Percentiles rank a stretch among this genome's conserved stretches.
phyloP scores from a whole-genome alignment of 768 basidiomycete species.

The Lentinula detonsa region DNA sequence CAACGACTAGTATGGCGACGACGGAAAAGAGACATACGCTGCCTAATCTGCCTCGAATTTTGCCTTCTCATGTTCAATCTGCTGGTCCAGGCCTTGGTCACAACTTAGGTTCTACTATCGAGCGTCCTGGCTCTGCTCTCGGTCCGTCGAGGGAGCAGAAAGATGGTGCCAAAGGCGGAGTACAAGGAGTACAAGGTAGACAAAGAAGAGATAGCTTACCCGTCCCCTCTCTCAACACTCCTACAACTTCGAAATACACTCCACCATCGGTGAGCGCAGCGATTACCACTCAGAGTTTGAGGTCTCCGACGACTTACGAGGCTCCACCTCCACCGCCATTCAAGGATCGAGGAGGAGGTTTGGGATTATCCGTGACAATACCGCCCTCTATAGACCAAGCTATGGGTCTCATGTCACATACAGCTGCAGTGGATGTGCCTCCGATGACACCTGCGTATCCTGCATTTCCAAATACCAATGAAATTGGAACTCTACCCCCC shows the following conservation, averaged over 20 bases:
- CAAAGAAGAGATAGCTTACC: conserved; percentile 3
- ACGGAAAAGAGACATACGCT: conserved; percentile 4
- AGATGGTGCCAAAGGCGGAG: neutral
- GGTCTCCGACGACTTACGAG: conserved; percentile 51
- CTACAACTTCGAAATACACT: conserved; percentile 17
- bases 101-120: neutral
- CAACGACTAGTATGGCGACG: neutral
- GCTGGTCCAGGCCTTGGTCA: neutral
- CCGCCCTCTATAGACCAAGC: neutral
- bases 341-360: conserved; percentile 6
- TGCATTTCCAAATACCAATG: neutral
- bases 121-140: neutral
- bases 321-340: conserved; percentile 28
- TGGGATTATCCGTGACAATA: neutral
- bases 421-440: neutral
- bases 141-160: neutral
- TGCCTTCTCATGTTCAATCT: conserved; percentile 2
- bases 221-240: neutral
- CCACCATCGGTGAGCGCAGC: conserved; percentile 24
- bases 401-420: neutral
- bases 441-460: neutral
- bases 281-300: conserved; percentile 22
- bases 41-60: neutral
- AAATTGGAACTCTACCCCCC: neutral
- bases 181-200: neutral